phyloP scores from a whole-genome alignment of 2,329 filamentous ascomycete species.

The Colletotrichum chrysophilum region DNA sequence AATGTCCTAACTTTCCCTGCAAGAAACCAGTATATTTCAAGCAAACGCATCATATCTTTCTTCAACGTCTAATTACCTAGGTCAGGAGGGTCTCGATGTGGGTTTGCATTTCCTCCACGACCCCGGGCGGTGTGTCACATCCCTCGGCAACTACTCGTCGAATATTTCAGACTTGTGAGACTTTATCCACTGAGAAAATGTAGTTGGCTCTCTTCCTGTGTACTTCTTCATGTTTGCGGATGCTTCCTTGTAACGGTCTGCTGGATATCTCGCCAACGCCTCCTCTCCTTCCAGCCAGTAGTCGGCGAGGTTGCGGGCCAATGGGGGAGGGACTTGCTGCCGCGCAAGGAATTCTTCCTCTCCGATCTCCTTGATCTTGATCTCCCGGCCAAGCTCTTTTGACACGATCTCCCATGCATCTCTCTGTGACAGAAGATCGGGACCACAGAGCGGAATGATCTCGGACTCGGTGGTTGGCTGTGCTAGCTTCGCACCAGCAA shows the following conservation, averaged over 20 bases:
- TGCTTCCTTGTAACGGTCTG: not conserved
- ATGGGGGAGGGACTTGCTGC: not conserved
- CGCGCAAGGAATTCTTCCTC: not conserved
- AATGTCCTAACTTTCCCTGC: not conserved
- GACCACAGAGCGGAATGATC: slow-evolving; percentile 40
- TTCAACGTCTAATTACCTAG: not conserved
- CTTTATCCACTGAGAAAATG: not conserved
- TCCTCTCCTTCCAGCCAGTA: not conserved
- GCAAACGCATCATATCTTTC: not conserved
- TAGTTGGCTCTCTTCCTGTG: not conserved
- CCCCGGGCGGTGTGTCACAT: not conserved
- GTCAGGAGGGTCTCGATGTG: not conserved
- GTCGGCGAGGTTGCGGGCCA: not conserved
- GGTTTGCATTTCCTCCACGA: not conserved
- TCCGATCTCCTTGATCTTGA: slow-evolving; percentile 8
- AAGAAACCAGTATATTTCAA: not conserved
- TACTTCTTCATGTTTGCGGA: not conserved
- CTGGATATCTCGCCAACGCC: not conserved
- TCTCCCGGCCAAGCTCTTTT: slow-evolving; percentile 33
- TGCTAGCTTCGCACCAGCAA: slow-evolving; percentile 42
- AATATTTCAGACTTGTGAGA: not conserved
- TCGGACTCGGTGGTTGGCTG: slow-evolving; percentile 33
- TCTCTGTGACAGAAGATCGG: slow-evolving; percentile 33
- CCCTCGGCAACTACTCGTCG: not conserved
- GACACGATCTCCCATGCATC: slow-evolving; percentile 34